Evolutionary conservation across 1,139 yeast species (phyloP), one percentile per base, ranked within the genome.

Genomic region (Zygosaccharomyces sapae): DNA sequence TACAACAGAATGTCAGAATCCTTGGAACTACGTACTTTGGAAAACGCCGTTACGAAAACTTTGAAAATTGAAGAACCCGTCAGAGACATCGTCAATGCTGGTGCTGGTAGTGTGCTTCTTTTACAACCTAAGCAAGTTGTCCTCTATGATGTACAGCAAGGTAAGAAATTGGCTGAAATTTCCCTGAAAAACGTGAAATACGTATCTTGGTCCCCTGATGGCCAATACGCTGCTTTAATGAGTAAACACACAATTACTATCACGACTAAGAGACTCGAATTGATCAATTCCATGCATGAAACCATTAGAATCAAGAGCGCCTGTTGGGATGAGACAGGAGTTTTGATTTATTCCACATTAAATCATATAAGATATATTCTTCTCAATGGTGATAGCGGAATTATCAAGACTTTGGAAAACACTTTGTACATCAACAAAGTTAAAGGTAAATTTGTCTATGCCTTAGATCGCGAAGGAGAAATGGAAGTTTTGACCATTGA

Each of bases 231-330:
- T 56, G 98, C 98, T 1, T 74, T 94, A 50, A 76, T 90, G 66
- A 83, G 96, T 24, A 92, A 92, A 66, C 99, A 94, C 70, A 86
- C 95, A 24, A 86, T 94, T 57, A 86, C 96, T 6, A 82, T 92
- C 60, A 95, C 88, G 27, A 84, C 81, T 59, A 85, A 80, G 66
- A 83, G 81, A 55, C 76, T 92, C 60, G 89, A 88, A 64, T 72
- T 83, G 54, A 75, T 89, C 38, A 83, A 92, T 45, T 83, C 95
- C 4, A 77, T 90, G 79, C 97, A 90, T 66, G 99, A 94, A 72
- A 92, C 98, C 4, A 92, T 94, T 58, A 79, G 98, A 68, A 88
- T 94, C 62, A 94, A 94, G 73, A 84, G 95, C 71, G 97, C 97
- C 42, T 89, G 96, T 9, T 94, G 97, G 97, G 98, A 92, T 67